Evolutionary conservation across 73 alveolate genomes (phyloP), one percentile per base, ranked within the genome.

Genomic region (Stentor coeruleus): DNA sequence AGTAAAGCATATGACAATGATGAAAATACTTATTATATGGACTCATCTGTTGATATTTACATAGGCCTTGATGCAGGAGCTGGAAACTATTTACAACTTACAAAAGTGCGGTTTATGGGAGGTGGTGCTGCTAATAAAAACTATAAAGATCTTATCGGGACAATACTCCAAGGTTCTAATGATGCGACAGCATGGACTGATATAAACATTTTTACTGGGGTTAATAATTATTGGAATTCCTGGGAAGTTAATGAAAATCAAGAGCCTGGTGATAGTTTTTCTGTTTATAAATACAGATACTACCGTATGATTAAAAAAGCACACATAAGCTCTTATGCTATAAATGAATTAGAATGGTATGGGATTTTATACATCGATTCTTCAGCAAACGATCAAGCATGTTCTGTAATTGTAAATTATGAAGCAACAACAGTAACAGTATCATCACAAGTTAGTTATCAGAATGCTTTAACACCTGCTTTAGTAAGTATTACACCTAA

Each of bases 161-260:
- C 37, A 33, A 57, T 84, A 31, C 60, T 88, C 85, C 88, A 84
- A 84, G 85, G 88, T 33, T 88, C 93, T 0, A 0, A 38, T 0
- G 88, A 88, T 59, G 88, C 85, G 33, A 38, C 66, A 1, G 79
- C 91, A 0, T 88, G 89, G 86, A 30, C 81, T 6, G 88, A 76
- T 59, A 4, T 85, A 1, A 31, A 35, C 74, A 40, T 6, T 38
- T 38, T 20, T 38, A 75, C 74, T n/a, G 30, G 2, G 38, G 76
- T 75, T 1, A 75, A 37, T 0, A 31, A 66, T 2, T 66, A 66
- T 33, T 20, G 40, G n/a, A 66, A 66, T 2, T 28, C n/a, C 11
- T 66, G 79, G 79, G 41, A 1, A 20, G 79, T 66, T 0, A 20
- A 20, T 26, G 41, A 1, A 66, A 66, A 66, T 33, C n/a, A 0